Evolutionary conservation across 257 asterid species (phyloP).

Genomic region (Ocimum tenuiflorum): DNA sequence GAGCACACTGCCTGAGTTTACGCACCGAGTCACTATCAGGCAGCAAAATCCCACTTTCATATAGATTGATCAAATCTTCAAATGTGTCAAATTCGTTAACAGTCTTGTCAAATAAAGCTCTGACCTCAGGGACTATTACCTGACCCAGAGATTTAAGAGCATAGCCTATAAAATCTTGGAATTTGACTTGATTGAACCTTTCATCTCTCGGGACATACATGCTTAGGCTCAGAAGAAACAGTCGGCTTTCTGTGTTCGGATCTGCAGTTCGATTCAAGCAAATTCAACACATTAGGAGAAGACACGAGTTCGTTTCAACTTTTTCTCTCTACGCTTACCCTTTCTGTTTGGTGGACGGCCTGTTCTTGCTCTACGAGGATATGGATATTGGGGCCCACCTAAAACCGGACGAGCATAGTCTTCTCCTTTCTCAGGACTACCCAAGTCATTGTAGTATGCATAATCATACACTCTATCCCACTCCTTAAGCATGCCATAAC

Average conservation of each 20-base stretch:
- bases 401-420: slow-evolving; percentile 59
- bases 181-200: slow-evolving; percentile 58
- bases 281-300: no score
- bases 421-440: slow-evolving; percentile 59
- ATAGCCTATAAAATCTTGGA: slow-evolving; percentile 76
- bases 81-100: slow-evolving; percentile 77
- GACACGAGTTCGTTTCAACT: no score
- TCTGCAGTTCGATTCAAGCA: slow-evolving; percentile 67
- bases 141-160: slow-evolving; percentile 73
- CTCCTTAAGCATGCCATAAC: slow-evolving; percentile 50
- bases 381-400: slow-evolving; percentile 73
- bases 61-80: slow-evolving; percentile 55
- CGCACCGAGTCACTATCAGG: slow-evolving; percentile 34
- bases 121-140: slow-evolving; percentile 59
- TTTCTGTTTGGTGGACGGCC: slow-evolving; percentile 64
- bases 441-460: slow-evolving; percentile 78
- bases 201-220: slow-evolving; percentile 82
- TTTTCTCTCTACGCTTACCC: slow-evolving; percentile 34
- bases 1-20: slow-evolving; percentile 42
- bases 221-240: slow-evolving; percentile 49
- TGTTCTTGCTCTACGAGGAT: slow-evolving; percentile 82
- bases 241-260: slow-evolving; percentile 53
- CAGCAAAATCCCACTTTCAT: slow-evolving; percentile 51
- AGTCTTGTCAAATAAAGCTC: slow-evolving; percentile 60
- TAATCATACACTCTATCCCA: slow-evolving; percentile 96